Percentiles rank a stretch among this genome's conserved stretches.
phyloP scores from a whole-genome alignment of 2,329 filamentous ascomycete species.

The Pseudogymnoascus sp. region DNA sequence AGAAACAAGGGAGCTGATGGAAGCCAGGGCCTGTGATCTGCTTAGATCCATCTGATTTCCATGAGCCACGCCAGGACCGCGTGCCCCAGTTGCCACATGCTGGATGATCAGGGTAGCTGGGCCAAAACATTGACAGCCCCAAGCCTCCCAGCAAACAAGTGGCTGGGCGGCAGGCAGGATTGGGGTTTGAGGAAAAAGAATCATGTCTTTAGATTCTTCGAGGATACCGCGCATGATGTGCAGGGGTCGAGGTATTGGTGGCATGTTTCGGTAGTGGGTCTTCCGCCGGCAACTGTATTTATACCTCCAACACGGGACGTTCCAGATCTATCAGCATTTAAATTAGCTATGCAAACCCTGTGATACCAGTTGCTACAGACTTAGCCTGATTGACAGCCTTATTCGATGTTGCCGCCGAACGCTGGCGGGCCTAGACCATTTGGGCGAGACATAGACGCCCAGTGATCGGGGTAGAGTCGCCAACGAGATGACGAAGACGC shows the following conservation, averaged over 20 bases:
- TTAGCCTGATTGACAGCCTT: background rate
- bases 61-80: slow-evolving; percentile 2
- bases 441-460: slow-evolving; percentile 1
- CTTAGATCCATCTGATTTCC: background rate
- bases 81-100: background rate
- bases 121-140: background rate
- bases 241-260: background rate
- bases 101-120: background rate
- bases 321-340: background rate
- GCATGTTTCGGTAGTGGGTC: slow-evolving; percentile 1
- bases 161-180: background rate
- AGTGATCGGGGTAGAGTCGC: background rate
- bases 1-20: background rate
- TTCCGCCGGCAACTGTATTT: background rate
- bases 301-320: background rate
- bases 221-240: background rate
- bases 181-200: background rate
- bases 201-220: background rate
- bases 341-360: background rate
- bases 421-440: background rate
- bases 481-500: background rate
- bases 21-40: background rate
- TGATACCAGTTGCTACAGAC: background rate
- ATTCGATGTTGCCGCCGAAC: background rate
- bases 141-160: background rate